Percentiles rank a stretch among this genome's conserved stretches.
These are phyloP conservation scores for Microdochium bolleyi DNA, from an alignment of 2,329 filamentous ascomycete species.

Conservation along the genomic window DNA sequence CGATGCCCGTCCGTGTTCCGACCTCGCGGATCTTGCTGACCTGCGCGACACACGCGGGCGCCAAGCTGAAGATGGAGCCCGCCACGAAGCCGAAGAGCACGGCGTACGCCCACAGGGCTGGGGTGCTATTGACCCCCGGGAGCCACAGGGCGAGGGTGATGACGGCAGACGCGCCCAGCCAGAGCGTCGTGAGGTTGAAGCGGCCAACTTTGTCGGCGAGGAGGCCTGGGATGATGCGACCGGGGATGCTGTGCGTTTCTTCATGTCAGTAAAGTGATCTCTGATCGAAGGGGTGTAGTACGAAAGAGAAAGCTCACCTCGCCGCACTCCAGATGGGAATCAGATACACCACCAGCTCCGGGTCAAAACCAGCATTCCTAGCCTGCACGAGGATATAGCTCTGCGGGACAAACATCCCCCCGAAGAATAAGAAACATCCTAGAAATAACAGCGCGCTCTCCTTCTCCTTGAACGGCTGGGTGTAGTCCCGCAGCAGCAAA, in stretches of 20 bases:
- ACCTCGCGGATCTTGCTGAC: conserved; percentile 63
- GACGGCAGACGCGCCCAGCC: conserved; percentile 32
- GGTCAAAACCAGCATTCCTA: conserved; percentile 29
- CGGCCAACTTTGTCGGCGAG: conserved; percentile 30
- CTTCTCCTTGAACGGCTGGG: conserved; percentile 35
- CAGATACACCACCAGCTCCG: conserved; percentile 34
- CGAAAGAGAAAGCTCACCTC: conserved; percentile 22
- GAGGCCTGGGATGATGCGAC: conserved; percentile 43
- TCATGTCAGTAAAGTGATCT: conserved; percentile 24
- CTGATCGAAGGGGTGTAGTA: too few species aligned
- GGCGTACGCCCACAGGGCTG: conserved; percentile 52
- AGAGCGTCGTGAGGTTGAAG: conserved; percentile 34
- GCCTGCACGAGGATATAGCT: conserved; percentile 44
- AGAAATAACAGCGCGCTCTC: conserved; percentile 34
- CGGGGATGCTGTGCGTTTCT: conserved; percentile 40
- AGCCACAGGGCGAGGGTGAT: conserved; percentile 33
- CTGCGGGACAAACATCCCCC: conserved; percentile 46
- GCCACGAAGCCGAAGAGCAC: conserved; percentile 57
- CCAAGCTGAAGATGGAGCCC: conserved; percentile 53
- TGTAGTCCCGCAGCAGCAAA: conserved; percentile 37
- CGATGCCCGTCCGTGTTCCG: conserved; percentile 57
- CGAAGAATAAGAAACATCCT: conserved; percentile 46
- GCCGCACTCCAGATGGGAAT: conserved; percentile 50
- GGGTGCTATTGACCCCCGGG: conserved; percentile 24
- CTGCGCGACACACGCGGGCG: conserved; percentile 58